phyloP scores from a whole-genome alignment of 805 yeast species.

The Tetrapisispora namnaoensis region DNA sequence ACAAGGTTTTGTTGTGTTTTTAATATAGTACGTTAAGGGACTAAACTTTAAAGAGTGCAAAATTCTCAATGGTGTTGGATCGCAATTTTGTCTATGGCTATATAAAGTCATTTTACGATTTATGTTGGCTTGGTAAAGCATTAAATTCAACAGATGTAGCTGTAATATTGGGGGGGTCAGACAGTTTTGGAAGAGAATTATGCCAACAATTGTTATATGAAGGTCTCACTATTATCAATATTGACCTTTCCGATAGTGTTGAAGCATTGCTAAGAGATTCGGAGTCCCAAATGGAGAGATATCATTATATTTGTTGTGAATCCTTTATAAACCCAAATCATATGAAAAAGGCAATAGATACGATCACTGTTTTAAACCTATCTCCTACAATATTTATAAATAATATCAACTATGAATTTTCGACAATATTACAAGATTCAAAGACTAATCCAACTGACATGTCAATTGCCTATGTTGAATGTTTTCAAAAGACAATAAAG shows the following conservation, averaged over 20 bases:
- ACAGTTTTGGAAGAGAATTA: constrained; percentile 11
- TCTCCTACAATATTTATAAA: constrained; percentile 12
- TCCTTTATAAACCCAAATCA: background rate
- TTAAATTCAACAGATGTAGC: constrained; percentile 9
- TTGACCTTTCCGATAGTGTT: constrained; percentile 9
- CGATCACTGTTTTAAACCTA: background rate
- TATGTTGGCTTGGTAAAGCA: constrained; percentile 11
- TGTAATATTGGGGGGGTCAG: constrained; percentile 17
- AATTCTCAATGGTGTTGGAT: background rate
- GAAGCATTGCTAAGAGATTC: background rate
- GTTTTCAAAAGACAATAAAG: constrained; percentile 4
- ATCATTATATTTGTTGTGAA: constrained; percentile 5
- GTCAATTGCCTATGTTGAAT: background rate
- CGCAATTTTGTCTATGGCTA: background rate
- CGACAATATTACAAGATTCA: background rate
- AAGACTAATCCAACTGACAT: background rate
- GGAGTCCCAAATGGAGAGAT: background rate
- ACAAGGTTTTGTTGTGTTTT: too few species aligned
- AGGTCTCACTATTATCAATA: constrained; percentile 9
- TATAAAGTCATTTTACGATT: constrained; percentile 9
- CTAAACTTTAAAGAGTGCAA: too few species aligned
- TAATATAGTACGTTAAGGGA: too few species aligned
- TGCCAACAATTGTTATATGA: constrained; percentile 6
- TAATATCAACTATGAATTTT: constrained; percentile 13
- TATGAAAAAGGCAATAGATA: background rate